Base-by-base conservation (phyloP, 2,329 filamentous ascomycete species). In the Exophiala calicioides region DNA sequence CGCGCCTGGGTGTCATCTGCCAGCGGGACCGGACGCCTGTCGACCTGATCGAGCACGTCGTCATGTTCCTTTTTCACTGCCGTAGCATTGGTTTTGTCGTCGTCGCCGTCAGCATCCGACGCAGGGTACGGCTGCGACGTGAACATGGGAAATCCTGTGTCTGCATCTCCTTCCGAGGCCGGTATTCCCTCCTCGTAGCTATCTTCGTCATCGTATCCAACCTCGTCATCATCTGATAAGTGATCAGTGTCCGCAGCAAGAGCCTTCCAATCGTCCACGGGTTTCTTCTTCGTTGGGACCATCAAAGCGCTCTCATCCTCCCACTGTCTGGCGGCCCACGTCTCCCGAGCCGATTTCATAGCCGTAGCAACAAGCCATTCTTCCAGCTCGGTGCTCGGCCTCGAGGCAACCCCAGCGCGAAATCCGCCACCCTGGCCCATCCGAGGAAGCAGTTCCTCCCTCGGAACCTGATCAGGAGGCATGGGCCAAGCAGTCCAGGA, bases 401-500 rank as follows among this genome's bases (percentile, higher is more conserved):
- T 27, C 1, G 20, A 1, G 20, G 51, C 47, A 29, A n/a, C 31
- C n/a, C 27, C 13, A 16, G 30, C 26, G 13, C 47, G 46, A 34
- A 34, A 39, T 19, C 13, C 46, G 13, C 30, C 30, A 9, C 31
- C 26, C 4, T 6, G 16, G 13, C 21, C 32, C 9, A 34, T 21
- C 23, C 74, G 65, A 15, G 61, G 61, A 47, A 65, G 71, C 42
- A 86, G 77, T 15, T 71, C 70, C 10, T 74, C 71, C 12, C 72
- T 68, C 1, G 86, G 87, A 5, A 93, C 81, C 19, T 76, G 68
- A 5, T 73, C 68, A 3, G 78, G 72, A 15, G 75, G 74, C 60
- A 94, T 65, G 3, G 91, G 91, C 91, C 91, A 96, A 0, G 90
- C 86, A 13, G 87, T 88, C 90, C 91, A 96, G 3, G 63, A 55